Base-by-base conservation (phyloP, 1,284 basidiomycete genomes). In the Ceratobasidium sp. region DNA sequence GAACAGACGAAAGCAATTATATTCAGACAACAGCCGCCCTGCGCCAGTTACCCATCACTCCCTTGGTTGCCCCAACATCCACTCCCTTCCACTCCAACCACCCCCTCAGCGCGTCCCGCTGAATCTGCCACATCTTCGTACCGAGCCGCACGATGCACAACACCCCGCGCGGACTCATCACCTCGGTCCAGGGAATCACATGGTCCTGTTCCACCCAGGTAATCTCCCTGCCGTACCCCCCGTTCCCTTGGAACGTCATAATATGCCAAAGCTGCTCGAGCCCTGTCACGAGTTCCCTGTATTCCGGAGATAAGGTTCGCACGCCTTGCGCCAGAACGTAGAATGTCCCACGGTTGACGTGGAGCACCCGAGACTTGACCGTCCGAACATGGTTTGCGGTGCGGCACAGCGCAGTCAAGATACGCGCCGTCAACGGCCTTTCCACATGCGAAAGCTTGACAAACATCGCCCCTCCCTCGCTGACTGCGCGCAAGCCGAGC, bases 361-460 rank as follows among this genome's bases (percentile, higher is more conserved):
- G 80, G 75, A 81, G 79, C 43, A 75, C 75, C 2, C 74, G 65
- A 0, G 83, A 82, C 68, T 83, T 83, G 31, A 74, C n/a, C 19
- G 73, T 65, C 13, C 53, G 31, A 6, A 74, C 24, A 6, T 49
- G 19, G 13, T 46, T 46, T 16, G 53, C 27, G 43, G 71, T 39
- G 2, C 56, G 46, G 76, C 79, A 81, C 1, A 81, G 78, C 34
- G 76, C 58, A 22, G 83, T 74, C 9, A 84, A 74, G 51, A 83
- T 75, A 43, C 81, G 80, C 2, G 81, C 79, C n/a, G 82, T 79
- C 16, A 79, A 76, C 51, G 77, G 75, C 53, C 78, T 74, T 59
- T 83, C 82, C 51, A 81, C 78, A 63, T 81, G 80, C 5, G 79
- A 78, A 14, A 83, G 79, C 74, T 81, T 82, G 56, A 82, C 77